phyloP scores from a whole-genome alignment of 2,329 filamentous ascomycete genomes.

The Ustulina deusta region DNA sequence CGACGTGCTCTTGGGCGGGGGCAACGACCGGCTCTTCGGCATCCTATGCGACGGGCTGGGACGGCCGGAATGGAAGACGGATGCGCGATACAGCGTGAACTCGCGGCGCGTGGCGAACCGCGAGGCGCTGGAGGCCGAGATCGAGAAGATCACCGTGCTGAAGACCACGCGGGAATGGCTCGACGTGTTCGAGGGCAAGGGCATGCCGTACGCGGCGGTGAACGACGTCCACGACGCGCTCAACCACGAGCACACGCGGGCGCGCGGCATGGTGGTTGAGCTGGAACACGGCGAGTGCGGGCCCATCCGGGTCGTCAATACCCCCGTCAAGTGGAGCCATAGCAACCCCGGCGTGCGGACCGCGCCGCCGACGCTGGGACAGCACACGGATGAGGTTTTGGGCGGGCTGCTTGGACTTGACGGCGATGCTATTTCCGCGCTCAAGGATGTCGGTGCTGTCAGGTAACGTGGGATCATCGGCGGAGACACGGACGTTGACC shows the following conservation, averaged over 20 bases:
- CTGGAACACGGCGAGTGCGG: constrained; percentile 87
- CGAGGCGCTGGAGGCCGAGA: constrained; percentile 79
- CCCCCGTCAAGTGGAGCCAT: constrained; percentile 93
- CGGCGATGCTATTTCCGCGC: constrained; percentile 66
- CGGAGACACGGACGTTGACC: too few relatives aligned
- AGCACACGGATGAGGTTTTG: constrained; percentile 87
- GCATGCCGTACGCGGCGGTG: constrained; percentile 93
- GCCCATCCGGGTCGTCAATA: constrained; percentile 89
- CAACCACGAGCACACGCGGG: constrained; percentile 84
- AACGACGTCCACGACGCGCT: constrained; percentile 91
- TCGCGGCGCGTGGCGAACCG: constrained; percentile 76
- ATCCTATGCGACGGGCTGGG: constrained; percentile 72
- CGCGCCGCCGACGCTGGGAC: constrained; percentile 84
- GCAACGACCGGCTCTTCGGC: constrained; percentile 77
- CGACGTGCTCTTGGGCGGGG: constrained; percentile 77
- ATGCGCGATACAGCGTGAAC: constrained; percentile 71
- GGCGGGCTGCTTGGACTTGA: constrained; percentile 71
- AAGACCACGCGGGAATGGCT: constrained; percentile 93
- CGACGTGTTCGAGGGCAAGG: constrained; percentile 84
- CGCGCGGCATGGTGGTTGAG: constrained; percentile 90
- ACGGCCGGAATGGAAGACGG: constrained; percentile 69
- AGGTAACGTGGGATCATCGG: constrained; percentile 53
- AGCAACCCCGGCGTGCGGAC: constrained; percentile 80
- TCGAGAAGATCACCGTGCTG: constrained; percentile 78
- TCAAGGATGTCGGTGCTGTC: constrained; percentile 77